Evolutionary conservation across 768 basidiomycete species (phyloP).

Genomic region (Rhizopogon vulgaris): DNA sequence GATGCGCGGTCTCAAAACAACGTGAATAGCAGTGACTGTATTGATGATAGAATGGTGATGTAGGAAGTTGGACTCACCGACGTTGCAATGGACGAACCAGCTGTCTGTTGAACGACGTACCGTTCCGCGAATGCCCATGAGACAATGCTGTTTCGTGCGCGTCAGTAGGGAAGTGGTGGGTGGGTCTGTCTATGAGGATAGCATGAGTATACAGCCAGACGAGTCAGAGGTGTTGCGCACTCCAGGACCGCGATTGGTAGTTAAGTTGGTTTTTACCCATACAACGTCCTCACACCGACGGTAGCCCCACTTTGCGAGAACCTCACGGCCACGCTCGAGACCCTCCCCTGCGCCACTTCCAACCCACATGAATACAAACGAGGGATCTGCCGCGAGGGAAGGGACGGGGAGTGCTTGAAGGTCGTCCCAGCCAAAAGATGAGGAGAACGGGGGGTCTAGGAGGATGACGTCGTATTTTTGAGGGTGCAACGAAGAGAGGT

Average conservation of each 20-base stretch:
- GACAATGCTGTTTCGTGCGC: conserved; percentile 90
- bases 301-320: conserved; percentile 92
- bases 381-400: conserved; percentile 80
- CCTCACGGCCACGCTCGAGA: conserved; percentile 84
- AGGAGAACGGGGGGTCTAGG: conserved; percentile 85
- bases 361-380: conserved; percentile 95
- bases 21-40: not conserved
- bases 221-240: conserved; percentile 33
- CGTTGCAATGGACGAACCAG: conserved; percentile 98
- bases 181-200: conserved; percentile 58
- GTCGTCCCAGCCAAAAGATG: conserved; percentile 80
- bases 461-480: conserved; percentile 88
- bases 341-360: conserved; percentile 88
- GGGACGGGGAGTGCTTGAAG: conserved; percentile 80
- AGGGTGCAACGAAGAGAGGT: conserved; percentile 49
- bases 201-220: not conserved
- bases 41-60: conserved; percentile 2
- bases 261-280: conserved; percentile 91
- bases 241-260: conserved; percentile 66
- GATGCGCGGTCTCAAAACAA: not conserved
- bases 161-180: conserved; percentile 83
- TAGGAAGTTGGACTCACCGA: conserved; percentile 50
- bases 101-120: conserved; percentile 91
- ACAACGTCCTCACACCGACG: conserved; percentile 96
- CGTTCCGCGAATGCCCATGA: conserved; percentile 96